Percentiles rank a stretch among this genome's conserved stretches.
phyloP scores from a whole-genome alignment of 2,329 filamentous ascomycete genomes.

The Penicillium concentricum region DNA sequence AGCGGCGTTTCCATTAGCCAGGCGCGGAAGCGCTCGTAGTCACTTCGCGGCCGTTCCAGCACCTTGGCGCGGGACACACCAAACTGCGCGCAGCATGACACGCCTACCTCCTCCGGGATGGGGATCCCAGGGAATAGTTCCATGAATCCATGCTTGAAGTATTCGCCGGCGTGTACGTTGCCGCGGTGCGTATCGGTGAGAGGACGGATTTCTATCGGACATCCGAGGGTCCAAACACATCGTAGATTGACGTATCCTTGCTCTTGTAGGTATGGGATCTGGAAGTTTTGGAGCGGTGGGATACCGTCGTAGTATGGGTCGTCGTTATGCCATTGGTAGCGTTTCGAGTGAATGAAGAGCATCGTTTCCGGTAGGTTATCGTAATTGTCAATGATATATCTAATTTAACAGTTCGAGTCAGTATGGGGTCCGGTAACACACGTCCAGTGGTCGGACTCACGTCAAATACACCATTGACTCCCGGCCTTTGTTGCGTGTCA shows the following conservation, averaged over 20 bases:
- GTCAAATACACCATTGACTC: constrained; percentile 48
- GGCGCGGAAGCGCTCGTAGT: constrained; percentile 50
- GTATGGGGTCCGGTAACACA: not conserved
- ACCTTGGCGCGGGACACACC: constrained; percentile 52
- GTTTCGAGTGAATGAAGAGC: constrained; percentile 42
- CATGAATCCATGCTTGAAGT: constrained; percentile 51
- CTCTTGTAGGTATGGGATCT: constrained; percentile 48
- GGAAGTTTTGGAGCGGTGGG: constrained; percentile 50
- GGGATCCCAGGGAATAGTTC: constrained; percentile 46
- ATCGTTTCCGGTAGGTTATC: constrained; percentile 41
- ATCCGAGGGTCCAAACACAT: constrained; percentile 54
- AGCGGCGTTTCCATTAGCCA: constrained; percentile 52
- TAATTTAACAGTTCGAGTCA: constrained; percentile 19
- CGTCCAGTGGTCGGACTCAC: constrained; percentile 24
- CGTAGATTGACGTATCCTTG: constrained; percentile 56
- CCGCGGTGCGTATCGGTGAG: constrained; percentile 43
- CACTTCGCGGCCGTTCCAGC: constrained; percentile 44
- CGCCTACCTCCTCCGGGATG: constrained; percentile 48
- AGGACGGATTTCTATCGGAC: constrained; percentile 52
- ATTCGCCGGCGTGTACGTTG: constrained; percentile 49
- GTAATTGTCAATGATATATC: constrained; percentile 47
- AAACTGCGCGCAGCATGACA: constrained; percentile 58
- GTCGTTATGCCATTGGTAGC: constrained; percentile 52
- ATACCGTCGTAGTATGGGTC: constrained; percentile 54
- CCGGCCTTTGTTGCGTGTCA: constrained; percentile 46